phyloP scores from a whole-genome alignment of 495 filamentous ascomycete genomes.

The Trichoderma parareesei region DNA sequence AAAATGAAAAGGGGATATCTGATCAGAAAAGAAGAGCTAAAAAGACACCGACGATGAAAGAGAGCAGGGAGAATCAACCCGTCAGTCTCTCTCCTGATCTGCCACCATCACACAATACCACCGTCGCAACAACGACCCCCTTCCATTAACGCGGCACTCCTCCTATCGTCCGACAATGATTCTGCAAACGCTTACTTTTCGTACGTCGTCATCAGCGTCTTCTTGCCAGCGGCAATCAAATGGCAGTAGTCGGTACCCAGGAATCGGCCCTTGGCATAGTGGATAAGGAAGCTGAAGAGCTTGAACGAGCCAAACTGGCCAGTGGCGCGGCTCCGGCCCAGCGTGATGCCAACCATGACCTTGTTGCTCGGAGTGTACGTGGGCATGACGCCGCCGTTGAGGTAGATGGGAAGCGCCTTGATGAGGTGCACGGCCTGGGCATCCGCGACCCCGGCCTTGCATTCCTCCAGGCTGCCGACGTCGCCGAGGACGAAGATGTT shows the following conservation, averaged over 20 bases:
- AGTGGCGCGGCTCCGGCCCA: slow-evolving; percentile 40
- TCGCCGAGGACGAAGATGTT: slow-evolving; percentile 39
- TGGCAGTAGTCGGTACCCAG: slow-evolving; percentile 21
- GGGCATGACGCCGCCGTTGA: slow-evolving; percentile 12
- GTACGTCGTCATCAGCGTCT: slow-evolving; percentile 15
- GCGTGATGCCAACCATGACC: slow-evolving; percentile 27
- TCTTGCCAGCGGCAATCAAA: slow-evolving; percentile 9
- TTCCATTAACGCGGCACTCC: background rate
- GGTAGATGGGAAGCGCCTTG: slow-evolving; percentile 21
- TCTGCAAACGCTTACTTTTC: slow-evolving; percentile 15
- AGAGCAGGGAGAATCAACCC: background rate
- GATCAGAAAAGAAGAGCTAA: background rate
- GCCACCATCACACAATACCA: background rate
- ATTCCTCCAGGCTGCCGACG: slow-evolving; percentile 22
- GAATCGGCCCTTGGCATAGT: slow-evolving; percentile 35
- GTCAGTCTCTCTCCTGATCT: background rate
- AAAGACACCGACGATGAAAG: background rate
- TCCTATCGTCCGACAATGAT: background rate
- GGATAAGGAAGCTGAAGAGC: slow-evolving; percentile 36
- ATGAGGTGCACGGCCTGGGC: slow-evolving; percentile 22
- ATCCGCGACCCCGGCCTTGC: slow-evolving; percentile 19
- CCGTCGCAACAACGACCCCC: background rate
- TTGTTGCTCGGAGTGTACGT: slow-evolving; percentile 20
- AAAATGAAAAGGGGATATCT: background rate
- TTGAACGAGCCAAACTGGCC: slow-evolving; percentile 41